Base-by-base conservation (phyloP, 1,284 basidiomycete species). In the Cerrena zonata region DNA sequence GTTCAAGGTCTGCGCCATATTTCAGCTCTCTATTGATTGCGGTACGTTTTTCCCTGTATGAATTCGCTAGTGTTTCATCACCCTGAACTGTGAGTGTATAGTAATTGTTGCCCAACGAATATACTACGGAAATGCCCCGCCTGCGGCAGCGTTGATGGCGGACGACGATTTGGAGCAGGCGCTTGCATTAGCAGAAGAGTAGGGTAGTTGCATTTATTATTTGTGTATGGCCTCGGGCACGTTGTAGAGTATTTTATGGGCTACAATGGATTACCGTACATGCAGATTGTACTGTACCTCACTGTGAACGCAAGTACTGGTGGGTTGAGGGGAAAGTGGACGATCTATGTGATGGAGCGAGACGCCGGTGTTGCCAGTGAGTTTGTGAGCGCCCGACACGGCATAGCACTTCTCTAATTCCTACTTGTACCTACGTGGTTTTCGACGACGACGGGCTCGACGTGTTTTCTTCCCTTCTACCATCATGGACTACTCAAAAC, bases 1-100 rank as follows among this genome's bases (percentile, higher is more conserved):
- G 58, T 91, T 91, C 71, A 84, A 85, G 65, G 78, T 81, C 25
- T 91, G 89, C 58, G 83, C 86, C 1, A 74, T 91, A 51, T 90
- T 91, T 62, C 89, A 91, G 61, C 67, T 91, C 43, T 86, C 84
- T 2, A 69, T 91, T 37, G 89, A 91, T 64, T 66, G 77, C 56
- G 84, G 88, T 41, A 19, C 30, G 21, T 18, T 11, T 22, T 43
- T 45, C 30, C 15, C 30, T 34, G 30, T 7, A 40, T 48, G 50
- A 13, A 40, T 24, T 47, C 48, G 44, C 46, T 51, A 45, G 25
- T 23, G 37, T 45, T 55, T 48, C 53, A 45, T 47, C 40, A 44
- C 55, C 39, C 51, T 30, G 7, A 52, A 26, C 21, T n/a, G 38
- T 55, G 50, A 30, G 19, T 24, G 3, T 5, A 54, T 56, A 86